These are phyloP conservation scores for Daldinia concentrica DNA, from an alignment of 495 filamentous ascomycete species.

Conservation along the genomic window DNA sequence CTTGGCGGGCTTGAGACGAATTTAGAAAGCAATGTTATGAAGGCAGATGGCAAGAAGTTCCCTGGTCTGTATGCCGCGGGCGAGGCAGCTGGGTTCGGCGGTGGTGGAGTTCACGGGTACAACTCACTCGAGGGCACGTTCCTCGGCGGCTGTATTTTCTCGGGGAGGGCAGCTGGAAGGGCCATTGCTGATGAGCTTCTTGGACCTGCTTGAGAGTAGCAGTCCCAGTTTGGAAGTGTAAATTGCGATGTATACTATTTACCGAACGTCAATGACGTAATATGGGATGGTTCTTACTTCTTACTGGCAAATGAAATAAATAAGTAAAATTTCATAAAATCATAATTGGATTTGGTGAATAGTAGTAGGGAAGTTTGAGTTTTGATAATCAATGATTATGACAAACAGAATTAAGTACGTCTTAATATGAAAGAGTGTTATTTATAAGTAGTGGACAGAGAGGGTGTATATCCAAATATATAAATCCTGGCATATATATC, in stretches of 20 bases:
- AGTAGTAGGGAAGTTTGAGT: not conserved
- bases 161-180: conserved; percentile 57
- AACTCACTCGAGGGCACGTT: conserved; percentile 62
- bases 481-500: not conserved
- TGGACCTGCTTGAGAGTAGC: conserved; percentile 19
- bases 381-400: not conserved
- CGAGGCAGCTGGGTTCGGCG: conserved; percentile 64
- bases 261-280: not conserved
- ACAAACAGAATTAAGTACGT: not conserved
- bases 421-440: not conserved
- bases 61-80: conserved; percentile 61
- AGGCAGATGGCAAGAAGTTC: conserved; percentile 53
- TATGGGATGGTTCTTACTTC: not conserved
- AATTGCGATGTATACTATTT: not conserved
- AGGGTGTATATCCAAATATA: not conserved
- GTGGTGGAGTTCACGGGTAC: conserved; percentile 63
- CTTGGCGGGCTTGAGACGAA: conserved; percentile 64
- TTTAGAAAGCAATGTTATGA: conserved; percentile 58
- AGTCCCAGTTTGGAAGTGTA: not conserved
- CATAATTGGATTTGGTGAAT: not conserved
- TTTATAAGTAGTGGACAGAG: not conserved
- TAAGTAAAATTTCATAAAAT: not conserved
- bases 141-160: conserved; percentile 61
- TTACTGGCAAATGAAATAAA: not conserved
- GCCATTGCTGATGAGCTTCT: conserved; percentile 54